These are phyloP conservation scores for Nidularia pulvinata DNA, from an alignment of 768 basidiomycete species.

Conservation along the genomic window DNA sequence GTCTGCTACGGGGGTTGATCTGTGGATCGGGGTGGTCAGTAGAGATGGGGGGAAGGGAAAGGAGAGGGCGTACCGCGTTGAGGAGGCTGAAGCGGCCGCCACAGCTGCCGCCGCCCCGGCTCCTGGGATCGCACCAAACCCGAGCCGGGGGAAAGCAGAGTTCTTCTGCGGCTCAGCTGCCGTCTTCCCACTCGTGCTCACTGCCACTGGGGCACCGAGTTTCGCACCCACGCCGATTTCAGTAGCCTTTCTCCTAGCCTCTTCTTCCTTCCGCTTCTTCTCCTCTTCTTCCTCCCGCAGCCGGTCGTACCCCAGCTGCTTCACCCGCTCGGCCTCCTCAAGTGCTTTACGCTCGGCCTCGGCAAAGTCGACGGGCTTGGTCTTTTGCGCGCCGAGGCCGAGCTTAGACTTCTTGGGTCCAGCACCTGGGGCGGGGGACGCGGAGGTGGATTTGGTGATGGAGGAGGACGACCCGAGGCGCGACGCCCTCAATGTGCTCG, in stretches of 20 bases:
- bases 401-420: slow-evolving; percentile 64
- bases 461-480: slow-evolving; percentile 35
- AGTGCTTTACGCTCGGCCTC: slow-evolving; percentile 89
- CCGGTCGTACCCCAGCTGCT: slow-evolving; percentile 90
- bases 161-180: slow-evolving; percentile 22
- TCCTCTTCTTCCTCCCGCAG: slow-evolving; percentile 85
- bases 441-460: slow-evolving; percentile 19
- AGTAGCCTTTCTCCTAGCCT: slow-evolving; percentile 36
- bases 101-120: slow-evolving; percentile 53
- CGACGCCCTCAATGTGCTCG: slow-evolving; percentile 36
- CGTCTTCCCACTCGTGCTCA: slow-evolving; percentile 7
- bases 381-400: slow-evolving; percentile 88
- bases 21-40: slow-evolving; percentile 5
- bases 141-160: slow-evolving; percentile 67
- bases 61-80: slow-evolving; percentile 25
- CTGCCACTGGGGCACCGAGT: slow-evolving; percentile 8
- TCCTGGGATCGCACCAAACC: slow-evolving; percentile 82
- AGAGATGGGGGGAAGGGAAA: neutral
- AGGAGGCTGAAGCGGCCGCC: slow-evolving; percentile 26
- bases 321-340: slow-evolving; percentile 92
- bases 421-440: neutral
- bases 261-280: slow-evolving; percentile 62
- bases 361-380: slow-evolving; percentile 88
- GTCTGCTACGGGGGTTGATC: slow-evolving; percentile 31
- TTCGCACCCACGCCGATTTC: slow-evolving; percentile 34